Base-by-base conservation (phyloP, 2,329 filamentous ascomycete species). In the Graphium sp. region DNA sequence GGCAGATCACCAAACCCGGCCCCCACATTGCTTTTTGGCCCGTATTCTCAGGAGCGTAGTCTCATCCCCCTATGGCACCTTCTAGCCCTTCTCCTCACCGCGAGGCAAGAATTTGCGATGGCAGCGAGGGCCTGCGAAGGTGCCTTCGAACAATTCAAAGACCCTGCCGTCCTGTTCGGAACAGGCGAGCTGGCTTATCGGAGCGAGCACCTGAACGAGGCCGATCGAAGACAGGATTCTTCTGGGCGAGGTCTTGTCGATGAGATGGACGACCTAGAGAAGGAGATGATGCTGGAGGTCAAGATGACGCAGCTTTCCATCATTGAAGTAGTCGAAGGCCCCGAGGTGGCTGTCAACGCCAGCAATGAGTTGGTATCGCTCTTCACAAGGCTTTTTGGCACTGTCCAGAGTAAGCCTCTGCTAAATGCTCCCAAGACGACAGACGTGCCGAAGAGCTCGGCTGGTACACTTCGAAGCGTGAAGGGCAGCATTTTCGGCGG, bases 241-340 rank as follows among this genome's bases (percentile, higher is more conserved):
- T 18, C 37, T 5, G 36, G 39, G 6, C 42, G 45, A 8, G 34
- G 39, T 12, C 45, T 81, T 26, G 64, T 91, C 1, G 78, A 87
- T 38, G 72, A 80, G 24, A 81, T 94, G 72, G 77, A 83, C 36
- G 70, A 74, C 33, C 70, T 73, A 16, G 85, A 95, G 45, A 91
- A 84, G 45, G 81, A 85, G 48, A 69, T 71, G 27, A 75, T 98
- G 23, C 54, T 98, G n/a, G 81, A 95, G 49, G 74, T 94, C 35
- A 92, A 92, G 49, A 92, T 95, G 70, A 94, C 87, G 8, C 85
- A 95, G 43, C 60, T 98, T 34, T 67, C 79, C 4, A 64, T 98
- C 13, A 52, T 89, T 4, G 87, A 95, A 50, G 56, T 89, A 11
- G 56, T 82, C 4, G 84, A 94, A 45, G 84, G 84, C 1, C 73